Evolutionary conservation across 345 rosid genomes (phyloP), one percentile per base, ranked within the genome.

Genomic region (Eucalyptus cloeziana): DNA sequence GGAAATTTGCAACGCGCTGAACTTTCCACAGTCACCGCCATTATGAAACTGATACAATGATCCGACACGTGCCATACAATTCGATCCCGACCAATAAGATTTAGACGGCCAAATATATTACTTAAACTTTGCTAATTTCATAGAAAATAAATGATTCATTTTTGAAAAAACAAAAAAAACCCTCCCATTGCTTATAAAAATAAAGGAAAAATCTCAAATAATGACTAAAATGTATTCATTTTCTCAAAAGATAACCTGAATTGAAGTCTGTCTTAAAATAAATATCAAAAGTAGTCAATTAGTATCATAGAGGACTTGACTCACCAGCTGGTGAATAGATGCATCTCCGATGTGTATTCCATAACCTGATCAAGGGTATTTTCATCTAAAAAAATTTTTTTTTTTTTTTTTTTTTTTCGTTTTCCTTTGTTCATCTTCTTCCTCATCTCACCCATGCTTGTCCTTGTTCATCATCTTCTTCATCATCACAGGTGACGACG

Each of bases 211-310:
- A 22, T 56, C 1, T 24, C 13, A 24, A 56, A 56, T 10, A 0
- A 52, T 0, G 1, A 52, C 5, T 21, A 21, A 52, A 52, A 1
- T 52, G 1, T 2, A 1, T 52, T 3, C 2, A 3, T 52, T 52
- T 52, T 21, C 0, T 52, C 1, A 21, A 52, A 52, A 52, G 5
- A 52, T 0, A 0, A 52, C 0, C 0, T 21, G 1, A 0, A 7
- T 5, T 52, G 25, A 52, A 52, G 10, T 52, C 0, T 8, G 0
- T 52, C 0, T 1, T 0, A 52, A 52, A 52, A 19, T 52, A 52
- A 52, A 0, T 2, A 19, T 3, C 0, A 0, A 52, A 52, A 52
- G 0, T 2, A 52, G 0, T 21, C 1, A 52, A 3, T 52, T 52
- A 52, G 5, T 52, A 21, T 21, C 2, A 52, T 21, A 52, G 10